phyloP scores from a whole-genome alignment of 768 basidiomycete genomes.

The Pisolithus tinctorius region DNA sequence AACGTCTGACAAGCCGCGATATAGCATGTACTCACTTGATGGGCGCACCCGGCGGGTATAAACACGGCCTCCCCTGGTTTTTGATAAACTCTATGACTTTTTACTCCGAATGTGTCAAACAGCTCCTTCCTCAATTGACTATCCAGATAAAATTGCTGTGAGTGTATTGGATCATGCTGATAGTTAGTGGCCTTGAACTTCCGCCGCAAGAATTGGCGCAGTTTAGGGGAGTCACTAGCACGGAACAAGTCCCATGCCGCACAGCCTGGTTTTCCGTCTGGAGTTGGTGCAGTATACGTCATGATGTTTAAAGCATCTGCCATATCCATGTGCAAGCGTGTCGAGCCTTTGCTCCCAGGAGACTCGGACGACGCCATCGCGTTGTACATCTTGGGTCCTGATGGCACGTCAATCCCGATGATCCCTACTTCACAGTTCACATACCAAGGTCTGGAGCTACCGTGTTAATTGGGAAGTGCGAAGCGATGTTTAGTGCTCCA shows the following conservation, averaged over 20 bases:
- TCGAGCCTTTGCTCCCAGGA: constrained; percentile 73
- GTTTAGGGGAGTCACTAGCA: constrained; percentile 70
- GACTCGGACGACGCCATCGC: constrained; percentile 68
- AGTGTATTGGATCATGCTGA: constrained; percentile 82
- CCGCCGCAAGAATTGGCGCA: constrained; percentile 67
- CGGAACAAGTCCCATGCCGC: constrained; percentile 92
- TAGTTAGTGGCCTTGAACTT: constrained; percentile 49
- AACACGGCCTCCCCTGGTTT: constrained; percentile 89
- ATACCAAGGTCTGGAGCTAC: constrained; percentile 75
- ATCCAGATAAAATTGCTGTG: constrained; percentile 84
- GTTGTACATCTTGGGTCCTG: constrained; percentile 94
- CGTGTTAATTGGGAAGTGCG: constrained; percentile 79
- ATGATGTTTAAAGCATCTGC: constrained; percentile 91
- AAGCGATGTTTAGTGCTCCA: constrained; percentile 81
- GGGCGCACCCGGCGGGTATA: constrained; percentile 90
- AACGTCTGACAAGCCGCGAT: neutral
- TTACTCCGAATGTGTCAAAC: constrained; percentile 60
- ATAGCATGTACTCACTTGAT: constrained; percentile 52
- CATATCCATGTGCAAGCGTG: constrained; percentile 91
- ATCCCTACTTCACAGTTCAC: constrained; percentile 8
- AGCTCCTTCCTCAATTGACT: constrained; percentile 58
- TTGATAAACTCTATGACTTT: constrained; percentile 82
- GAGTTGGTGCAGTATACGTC: constrained; percentile 56
- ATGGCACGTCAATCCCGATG: constrained; percentile 10
- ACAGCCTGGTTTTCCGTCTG: constrained; percentile 60